phyloP scores from a whole-genome alignment of 306 rosid species.

The Elaeagnus macrophylla region DNA sequence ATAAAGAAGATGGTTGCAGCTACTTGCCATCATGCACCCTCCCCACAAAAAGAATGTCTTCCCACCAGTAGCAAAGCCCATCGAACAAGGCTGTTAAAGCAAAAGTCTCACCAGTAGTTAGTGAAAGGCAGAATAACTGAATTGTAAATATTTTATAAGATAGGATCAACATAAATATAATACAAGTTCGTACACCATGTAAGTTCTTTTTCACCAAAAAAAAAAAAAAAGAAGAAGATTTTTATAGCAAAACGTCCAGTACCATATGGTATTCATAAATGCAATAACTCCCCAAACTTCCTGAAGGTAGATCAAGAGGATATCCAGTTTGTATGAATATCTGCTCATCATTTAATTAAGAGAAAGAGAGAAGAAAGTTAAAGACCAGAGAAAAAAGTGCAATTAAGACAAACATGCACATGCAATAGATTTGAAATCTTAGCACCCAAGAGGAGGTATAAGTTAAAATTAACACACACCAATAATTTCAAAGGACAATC shows the following conservation, averaged over 20 bases:
- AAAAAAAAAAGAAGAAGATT: background rate
- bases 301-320: constrained; percentile 97
- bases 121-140: no score
- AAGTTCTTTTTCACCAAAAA: background rate
- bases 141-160: no score
- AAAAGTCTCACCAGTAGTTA: background rate
- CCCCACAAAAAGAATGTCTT: constrained; percentile 98
- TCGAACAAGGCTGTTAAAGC: constrained; percentile 82
- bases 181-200: background rate
- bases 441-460: constrained; percentile 7
- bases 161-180: no score
- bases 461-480: background rate
- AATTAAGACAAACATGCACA: background rate
- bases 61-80: constrained; percentile 99
- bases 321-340: constrained; percentile 99
- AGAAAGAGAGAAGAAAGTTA: constrained; percentile 17
- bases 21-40: constrained; percentile 99
- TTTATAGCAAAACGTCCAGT: constrained; percentile 14
- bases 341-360: constrained; percentile 30
- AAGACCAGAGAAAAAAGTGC: background rate
- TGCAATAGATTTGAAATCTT: background rate
- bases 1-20: constrained; percentile 16
- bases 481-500: background rate
- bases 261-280: constrained; percentile 99
- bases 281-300: constrained; percentile 97